These are phyloP conservation scores for Trichoderma sp. DNA, from an alignment of 2,329 filamentous ascomycete genomes.

Conservation along the genomic window DNA sequence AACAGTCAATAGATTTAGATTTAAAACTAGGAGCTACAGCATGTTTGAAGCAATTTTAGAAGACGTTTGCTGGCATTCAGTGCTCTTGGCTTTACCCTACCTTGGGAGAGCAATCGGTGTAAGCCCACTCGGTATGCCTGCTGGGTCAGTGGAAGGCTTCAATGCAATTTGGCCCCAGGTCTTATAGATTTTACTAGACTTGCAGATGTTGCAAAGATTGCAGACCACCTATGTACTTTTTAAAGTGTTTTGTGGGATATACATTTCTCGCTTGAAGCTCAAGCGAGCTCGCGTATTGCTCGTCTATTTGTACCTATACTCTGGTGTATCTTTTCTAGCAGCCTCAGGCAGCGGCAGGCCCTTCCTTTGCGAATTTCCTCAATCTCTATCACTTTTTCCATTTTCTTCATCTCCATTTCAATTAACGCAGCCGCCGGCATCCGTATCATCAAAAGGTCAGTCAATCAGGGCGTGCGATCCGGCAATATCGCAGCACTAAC, in stretches of 20 bases:
- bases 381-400: neutral
- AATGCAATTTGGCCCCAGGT: too few species aligned
- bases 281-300: neutral
- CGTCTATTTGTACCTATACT: neutral
- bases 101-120: too few species aligned
- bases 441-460: neutral
- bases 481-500: too few species aligned
- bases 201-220: too few species aligned
- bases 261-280: neutral
- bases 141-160: too few species aligned
- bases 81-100: too few species aligned
- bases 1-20: too few species aligned
- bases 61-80: neutral
- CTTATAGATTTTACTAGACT: too few species aligned
- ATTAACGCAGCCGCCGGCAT: neutral
- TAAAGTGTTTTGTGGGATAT: neutral
- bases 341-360: neutral
- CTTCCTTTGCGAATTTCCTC: neutral
- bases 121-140: too few species aligned
- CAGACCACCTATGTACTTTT: neutral
- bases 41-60: neutral
- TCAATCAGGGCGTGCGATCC: neutral
- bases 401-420: neutral
- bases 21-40: neutral
- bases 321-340: neutral